phyloP scores from a whole-genome alignment of 1,139 yeast species.

The Yamadazyma sp. region DNA sequence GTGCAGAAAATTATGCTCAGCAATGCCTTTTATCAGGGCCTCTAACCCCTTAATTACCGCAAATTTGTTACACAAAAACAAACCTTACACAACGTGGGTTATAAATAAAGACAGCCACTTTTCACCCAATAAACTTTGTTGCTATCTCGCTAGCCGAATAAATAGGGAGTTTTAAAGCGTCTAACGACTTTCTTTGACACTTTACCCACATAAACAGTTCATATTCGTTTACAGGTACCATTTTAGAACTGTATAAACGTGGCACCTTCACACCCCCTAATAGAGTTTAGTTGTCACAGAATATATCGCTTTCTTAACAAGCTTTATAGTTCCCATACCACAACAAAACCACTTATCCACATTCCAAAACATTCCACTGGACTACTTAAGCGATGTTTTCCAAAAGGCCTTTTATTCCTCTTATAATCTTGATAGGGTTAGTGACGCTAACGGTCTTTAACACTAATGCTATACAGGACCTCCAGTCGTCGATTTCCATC shows the following conservation, averaged over 20 bases:
- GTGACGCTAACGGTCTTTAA: not conserved
- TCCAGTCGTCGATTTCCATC: not conserved
- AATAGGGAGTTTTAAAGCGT: no score
- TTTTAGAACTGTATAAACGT: no score
- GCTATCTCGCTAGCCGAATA: no score
- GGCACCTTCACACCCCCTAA: not conserved
- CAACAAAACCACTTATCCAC: not conserved
- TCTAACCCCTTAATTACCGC: slow-evolving; percentile 1
- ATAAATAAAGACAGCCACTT: not conserved
- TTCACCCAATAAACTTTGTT: not conserved
- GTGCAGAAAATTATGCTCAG: not conserved
- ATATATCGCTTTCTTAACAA: not conserved
- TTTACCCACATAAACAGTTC: no score
- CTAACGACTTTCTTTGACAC: no score
- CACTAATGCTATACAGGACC: not conserved
- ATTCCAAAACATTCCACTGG: no score
- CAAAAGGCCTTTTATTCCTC: not conserved
- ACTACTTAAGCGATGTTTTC: not conserved
- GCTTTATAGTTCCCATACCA: not conserved
- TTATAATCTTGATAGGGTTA: not conserved
- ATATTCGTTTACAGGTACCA: no score
- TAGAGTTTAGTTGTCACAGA: not conserved
- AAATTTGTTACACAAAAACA: not conserved
- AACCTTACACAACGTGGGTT: not conserved
- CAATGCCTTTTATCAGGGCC: not conserved